Evolutionary conservation across 495 filamentous ascomycete genomes (phyloP).

Genomic region (Aspergillus kassunensis): DNA sequence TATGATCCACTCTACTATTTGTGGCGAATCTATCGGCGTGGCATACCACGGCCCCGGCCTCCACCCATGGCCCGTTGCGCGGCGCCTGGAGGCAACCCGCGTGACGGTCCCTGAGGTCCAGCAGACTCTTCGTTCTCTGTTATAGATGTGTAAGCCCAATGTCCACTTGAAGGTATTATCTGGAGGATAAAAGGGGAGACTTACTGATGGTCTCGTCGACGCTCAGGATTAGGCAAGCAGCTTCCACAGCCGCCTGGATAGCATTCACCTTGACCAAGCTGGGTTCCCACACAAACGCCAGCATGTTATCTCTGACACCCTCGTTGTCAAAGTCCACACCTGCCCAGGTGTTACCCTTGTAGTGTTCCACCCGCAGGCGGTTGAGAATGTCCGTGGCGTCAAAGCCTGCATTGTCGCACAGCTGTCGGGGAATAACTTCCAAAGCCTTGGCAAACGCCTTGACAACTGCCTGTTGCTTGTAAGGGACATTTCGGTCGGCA

Average conservation of each 20-base stretch:
- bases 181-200: conserved; percentile 19
- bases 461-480: conserved; percentile 96
- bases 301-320: conserved; percentile 88
- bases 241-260: conserved; percentile 92
- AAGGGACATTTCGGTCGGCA: conserved; percentile 84
- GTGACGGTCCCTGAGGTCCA: conserved; percentile 69
- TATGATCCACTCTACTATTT: conserved; percentile 1
- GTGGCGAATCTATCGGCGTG: conserved; percentile 38
- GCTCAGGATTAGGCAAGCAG: conserved; percentile 87
- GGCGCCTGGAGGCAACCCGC: conserved; percentile 82
- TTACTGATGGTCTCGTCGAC: conserved; percentile 95
- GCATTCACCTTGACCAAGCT: conserved; percentile 95
- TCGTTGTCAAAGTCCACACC: conserved; percentile 94
- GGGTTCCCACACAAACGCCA: conserved; percentile 94
- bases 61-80: conserved; percentile 83
- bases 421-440: conserved; percentile 91
- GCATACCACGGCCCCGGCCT: conserved; percentile 87
- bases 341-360: conserved; percentile 85
- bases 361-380: conserved; percentile 88
- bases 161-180: neutral
- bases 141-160: conserved; percentile 17
- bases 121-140: conserved; percentile 84
- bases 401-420: conserved; percentile 98
- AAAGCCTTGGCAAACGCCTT: conserved; percentile 97
- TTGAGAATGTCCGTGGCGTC: conserved; percentile 98